Evolutionary conservation across 345 rosid genomes (phyloP), one percentile per base, ranked within the genome.

Genomic region (Arabidopsis arenosa): DNA sequence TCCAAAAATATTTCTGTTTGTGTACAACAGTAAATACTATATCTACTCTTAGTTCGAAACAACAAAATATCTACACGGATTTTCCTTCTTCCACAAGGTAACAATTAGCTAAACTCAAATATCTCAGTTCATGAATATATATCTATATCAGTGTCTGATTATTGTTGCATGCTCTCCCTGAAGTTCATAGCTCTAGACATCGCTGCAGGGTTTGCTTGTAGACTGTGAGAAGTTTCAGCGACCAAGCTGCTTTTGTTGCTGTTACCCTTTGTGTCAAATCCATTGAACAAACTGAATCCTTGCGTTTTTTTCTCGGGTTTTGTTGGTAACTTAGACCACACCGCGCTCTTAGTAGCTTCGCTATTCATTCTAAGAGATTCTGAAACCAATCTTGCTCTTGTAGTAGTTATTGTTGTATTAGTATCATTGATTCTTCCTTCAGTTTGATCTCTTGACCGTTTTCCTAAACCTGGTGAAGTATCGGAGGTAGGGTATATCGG

Each of bases 171-270:
- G 79, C 67, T 82, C 70, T 92, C 96, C 0, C 76, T 89, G 86
- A 92, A 92, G 72, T 85, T 84, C 76, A 83, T 76, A 36, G 93
- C 83, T 61, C 96, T 84, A 58, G 80, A 90, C 80, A 85, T 62
- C 48, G 97, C 96, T 23, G 92, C 96, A 30, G 93, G 97, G 80
- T 92, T 90, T 67, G 86, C 89, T 70, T 80, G 96, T 79, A 89
- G 69, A 61, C 48, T 76, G 5, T 76, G 52, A 75, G 86, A 68
- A 55, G 83, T 65, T 72, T 76, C 80, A 35, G 66, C 8, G 61
- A 77, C 79, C 40, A 72, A 49, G 57, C 14, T 61, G 53, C 79
- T 78, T 59, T 35, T 69, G 55, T 74, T 76, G 57, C 58, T 76
- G 60, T 57, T 75, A 23, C 32, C 72, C 77, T 74, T 84, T 23